Evolutionary conservation across 129 eudicot species (phyloP), one percentile per base, ranked within the genome.

Genomic region (Chrysanthemum seticuspe): DNA sequence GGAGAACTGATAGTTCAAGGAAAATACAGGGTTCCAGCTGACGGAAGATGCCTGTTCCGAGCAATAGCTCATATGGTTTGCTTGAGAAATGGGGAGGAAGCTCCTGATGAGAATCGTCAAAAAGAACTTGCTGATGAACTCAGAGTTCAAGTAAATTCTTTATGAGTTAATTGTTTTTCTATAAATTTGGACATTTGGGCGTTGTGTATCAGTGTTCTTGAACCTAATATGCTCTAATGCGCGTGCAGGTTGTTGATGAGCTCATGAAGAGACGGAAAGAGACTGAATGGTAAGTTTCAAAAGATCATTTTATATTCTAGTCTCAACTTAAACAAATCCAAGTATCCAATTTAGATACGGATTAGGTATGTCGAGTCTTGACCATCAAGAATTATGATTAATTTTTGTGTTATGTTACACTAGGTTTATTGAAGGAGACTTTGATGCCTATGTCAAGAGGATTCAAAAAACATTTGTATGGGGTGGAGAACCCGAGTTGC

Each of bases 401-500:
- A 16, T 44, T 75, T 13, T 8, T 50, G 65, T 71, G 27, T 62
- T 51, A 18, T 68, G 54, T 68, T 60, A 13, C 40, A 67, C 3
- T 76, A 90, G 93, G 90, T 85, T 81, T 63, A 85, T 90, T 50
- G 96, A 85, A 67, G 91, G 84, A 58, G 96, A 90, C 64, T 90
- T 90, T 67, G 96, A 90, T 87, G 82, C 80, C 1, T 90, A 87
- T 81, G 85, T 87, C 15, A 67, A 85, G 56, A 87, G 88, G 73
- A 87, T 90, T 71, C 67, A 79, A 61, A 73, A 81, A 63, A 88
- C 92, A n/a, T 83, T 74, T 83, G 88, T 82, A 6, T 90, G 93
- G 96, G 96, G 96, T 74, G 96, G 96, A 76, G 96, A 90, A 75
- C 96, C 96, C 4, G 93, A 90, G 79, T 60, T 87, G 76, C 53